These are phyloP conservation scores for Rhizopogon salebrosus DNA, from an alignment of 768 basidiomycete species.

Conservation along the genomic window DNA sequence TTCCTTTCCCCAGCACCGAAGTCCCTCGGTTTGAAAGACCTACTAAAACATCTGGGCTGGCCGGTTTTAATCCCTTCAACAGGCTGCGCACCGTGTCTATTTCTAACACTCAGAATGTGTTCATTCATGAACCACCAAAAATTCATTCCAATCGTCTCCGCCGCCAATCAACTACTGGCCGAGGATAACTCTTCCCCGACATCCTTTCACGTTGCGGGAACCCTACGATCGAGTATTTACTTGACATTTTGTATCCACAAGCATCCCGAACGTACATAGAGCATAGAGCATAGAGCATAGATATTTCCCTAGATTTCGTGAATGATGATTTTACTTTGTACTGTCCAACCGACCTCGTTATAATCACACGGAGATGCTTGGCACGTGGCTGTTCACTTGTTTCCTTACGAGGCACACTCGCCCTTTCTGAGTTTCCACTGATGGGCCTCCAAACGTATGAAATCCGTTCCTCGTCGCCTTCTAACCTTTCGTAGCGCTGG, in stretches of 20 bases:
- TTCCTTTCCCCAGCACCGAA: neutral
- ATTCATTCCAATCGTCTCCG: conserved; percentile 6
- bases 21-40: neutral
- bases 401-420: neutral
- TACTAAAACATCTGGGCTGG: conserved; percentile 2
- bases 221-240: too few relatives aligned
- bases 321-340: neutral
- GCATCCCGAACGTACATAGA: neutral
- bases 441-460: neutral
- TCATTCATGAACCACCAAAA: neutral
- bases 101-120: neutral
- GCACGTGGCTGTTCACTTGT: neutral
- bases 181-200: neutral
- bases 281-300: neutral
- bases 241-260: neutral
- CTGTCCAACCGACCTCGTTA: neutral
- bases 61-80: conserved; percentile 11
- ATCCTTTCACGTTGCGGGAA: neutral
- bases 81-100: neutral
- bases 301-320: neutral
- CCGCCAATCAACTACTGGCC: conserved; percentile 7
- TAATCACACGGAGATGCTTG: conserved; percentile 1
- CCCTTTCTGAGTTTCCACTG: neutral
- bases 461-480: neutral
- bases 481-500: neutral